These are phyloP conservation scores for Pseudoturritis turrita DNA, from an alignment of 345 rosid species.

Conservation along the genomic window DNA sequence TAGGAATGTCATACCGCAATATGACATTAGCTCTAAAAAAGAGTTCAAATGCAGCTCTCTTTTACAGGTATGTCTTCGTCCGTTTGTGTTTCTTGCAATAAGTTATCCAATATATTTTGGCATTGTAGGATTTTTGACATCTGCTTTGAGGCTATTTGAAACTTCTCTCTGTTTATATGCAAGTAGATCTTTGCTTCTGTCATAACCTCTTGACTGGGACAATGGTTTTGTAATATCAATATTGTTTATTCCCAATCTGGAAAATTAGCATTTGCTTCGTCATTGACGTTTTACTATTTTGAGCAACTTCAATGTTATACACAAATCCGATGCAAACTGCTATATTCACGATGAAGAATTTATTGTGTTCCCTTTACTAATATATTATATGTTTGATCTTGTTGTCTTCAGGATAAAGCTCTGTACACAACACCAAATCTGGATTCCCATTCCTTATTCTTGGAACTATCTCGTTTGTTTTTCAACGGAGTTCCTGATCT, in stretches of 20 bases:
- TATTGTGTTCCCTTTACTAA: not conserved
- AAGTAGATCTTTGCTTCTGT: slow-evolving; percentile 8
- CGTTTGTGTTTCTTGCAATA: slow-evolving; percentile 6
- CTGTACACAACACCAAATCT: slow-evolving; percentile 53
- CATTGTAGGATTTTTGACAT: not conserved
- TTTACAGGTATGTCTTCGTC: slow-evolving; percentile 55
- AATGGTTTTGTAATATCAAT: not conserved
- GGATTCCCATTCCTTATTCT: slow-evolving; percentile 63
- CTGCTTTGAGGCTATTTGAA: slow-evolving; percentile 1
- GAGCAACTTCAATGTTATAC: not conserved
- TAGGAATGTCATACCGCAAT: slow-evolving; percentile 52
- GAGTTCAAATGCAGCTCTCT: slow-evolving; percentile 53
- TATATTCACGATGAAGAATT: not conserved
- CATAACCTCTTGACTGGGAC: slow-evolving; percentile 1
- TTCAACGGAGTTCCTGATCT: slow-evolving; percentile 64
- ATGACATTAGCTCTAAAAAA: slow-evolving; percentile 46
- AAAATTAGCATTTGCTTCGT: not conserved
- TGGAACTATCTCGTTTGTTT: slow-evolving; percentile 75
- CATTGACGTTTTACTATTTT: not conserved
- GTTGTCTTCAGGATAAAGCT: slow-evolving; percentile 55
- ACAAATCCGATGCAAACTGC: not conserved
- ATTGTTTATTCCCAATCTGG: not conserved
- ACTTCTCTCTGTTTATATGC: slow-evolving; percentile 1
- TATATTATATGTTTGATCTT: not conserved
- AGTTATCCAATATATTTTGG: not conserved